Percentiles rank a stretch among this genome's conserved stretches.
Evolutionary conservation across 345 rosid species (phyloP).

Genomic region (Brassica nigra): DNA sequence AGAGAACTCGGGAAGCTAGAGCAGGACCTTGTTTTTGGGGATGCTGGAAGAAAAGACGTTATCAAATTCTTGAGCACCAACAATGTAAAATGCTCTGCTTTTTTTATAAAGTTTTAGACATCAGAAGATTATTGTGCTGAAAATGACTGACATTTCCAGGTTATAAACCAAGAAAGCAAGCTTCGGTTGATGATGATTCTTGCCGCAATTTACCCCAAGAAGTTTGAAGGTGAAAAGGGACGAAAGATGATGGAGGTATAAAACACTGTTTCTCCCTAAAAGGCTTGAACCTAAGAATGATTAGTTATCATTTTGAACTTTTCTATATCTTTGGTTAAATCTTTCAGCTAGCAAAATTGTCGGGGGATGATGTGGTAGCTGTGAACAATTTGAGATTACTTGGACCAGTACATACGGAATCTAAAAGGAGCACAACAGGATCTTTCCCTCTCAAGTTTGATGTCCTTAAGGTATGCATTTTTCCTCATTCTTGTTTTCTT

Average conservation of each 20-base stretch:
- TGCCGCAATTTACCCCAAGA: slow-evolving; percentile 87
- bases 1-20: slow-evolving; percentile 91
- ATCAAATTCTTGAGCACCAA: slow-evolving; percentile 72
- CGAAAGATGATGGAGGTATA: slow-evolving; percentile 86
- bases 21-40: slow-evolving; percentile 97
- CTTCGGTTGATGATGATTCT: slow-evolving; percentile 91
- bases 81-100: slow-evolving; percentile 50
- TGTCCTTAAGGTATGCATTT: slow-evolving; percentile 64
- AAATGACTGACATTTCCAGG: slow-evolving; percentile 53
- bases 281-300: not conserved
- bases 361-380: slow-evolving; percentile 76
- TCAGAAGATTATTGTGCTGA: not conserved
- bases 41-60: slow-evolving; percentile 93
- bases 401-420: slow-evolving; percentile 57
- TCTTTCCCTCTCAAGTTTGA: slow-evolving; percentile 86
- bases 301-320: not conserved
- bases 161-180: slow-evolving; percentile 80
- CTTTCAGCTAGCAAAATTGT: slow-evolving; percentile 76
- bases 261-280: not conserved
- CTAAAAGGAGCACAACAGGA: slow-evolving; percentile 64
- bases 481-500: slow-evolving; percentile 1
- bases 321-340: slow-evolving; percentile 15
- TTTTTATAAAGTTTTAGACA: not conserved
- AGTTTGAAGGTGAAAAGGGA: slow-evolving; percentile 90
- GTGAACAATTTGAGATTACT: slow-evolving; percentile 91